Evolutionary conservation across 1,284 basidiomycete genomes (phyloP).

Genomic region (Marasmius tenuissimus): DNA sequence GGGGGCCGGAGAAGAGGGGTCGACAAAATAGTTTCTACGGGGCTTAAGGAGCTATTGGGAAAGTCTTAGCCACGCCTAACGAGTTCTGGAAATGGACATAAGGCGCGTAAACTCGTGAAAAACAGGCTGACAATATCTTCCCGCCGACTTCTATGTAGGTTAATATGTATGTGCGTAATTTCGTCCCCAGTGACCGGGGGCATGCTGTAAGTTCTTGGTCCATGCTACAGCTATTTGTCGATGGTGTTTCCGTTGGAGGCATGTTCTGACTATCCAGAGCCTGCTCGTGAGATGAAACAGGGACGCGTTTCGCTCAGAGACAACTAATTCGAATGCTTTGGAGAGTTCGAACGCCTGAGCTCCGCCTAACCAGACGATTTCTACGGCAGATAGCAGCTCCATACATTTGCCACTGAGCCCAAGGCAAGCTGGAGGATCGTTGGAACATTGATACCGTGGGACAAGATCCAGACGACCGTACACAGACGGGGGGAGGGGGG

Average conservation of each 20-base stretch:
- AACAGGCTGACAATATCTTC: too few species aligned
- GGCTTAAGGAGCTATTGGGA: too few species aligned
- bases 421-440: conserved; percentile 66
- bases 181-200: too few species aligned
- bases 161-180: too few species aligned
- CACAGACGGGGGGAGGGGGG: not conserved
- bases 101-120: too few species aligned
- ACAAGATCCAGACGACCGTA: conserved; percentile 1
- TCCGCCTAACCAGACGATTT: conserved; percentile 76
- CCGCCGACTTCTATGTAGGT: too few species aligned
- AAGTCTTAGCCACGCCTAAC: too few species aligned
- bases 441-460: conserved; percentile 59
- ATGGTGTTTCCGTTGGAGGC: conserved; percentile 32
- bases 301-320: conserved; percentile 19
- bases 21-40: too few species aligned
- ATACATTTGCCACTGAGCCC: conserved; percentile 71
- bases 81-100: too few species aligned
- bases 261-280: conserved; percentile 35
- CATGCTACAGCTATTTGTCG: conserved; percentile 22
- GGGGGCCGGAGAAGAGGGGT: too few species aligned
- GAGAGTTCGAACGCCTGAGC: conserved; percentile 73
- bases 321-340: conserved; percentile 60
- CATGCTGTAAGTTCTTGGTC: conserved; percentile 18
- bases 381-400: conserved; percentile 68
- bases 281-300: conserved; percentile 15